Conservation (phyloP, 371 early-diverging fungal species). For the Entomophthora muscae region DNA sequence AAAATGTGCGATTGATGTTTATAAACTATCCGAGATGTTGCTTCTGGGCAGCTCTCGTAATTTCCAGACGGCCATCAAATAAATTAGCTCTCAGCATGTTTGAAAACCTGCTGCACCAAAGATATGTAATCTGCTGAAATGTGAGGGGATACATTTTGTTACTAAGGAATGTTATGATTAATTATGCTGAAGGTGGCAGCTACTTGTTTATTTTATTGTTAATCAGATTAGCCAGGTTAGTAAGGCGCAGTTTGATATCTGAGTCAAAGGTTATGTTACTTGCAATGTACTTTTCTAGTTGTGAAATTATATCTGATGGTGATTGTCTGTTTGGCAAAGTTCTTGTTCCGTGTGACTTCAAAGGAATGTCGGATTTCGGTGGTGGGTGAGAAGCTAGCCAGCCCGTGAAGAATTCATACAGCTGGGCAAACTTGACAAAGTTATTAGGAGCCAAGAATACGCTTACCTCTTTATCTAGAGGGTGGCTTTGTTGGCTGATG, state of each 20-base stretch:
- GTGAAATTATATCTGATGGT: background rate
- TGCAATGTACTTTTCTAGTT: background rate
- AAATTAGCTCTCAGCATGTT: too few species aligned
- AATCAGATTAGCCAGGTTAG: background rate
- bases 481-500: background rate
- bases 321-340: background rate
- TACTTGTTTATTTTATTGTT: background rate
- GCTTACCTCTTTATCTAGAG: background rate
- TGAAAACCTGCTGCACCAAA: too few species aligned
- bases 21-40: too few species aligned
- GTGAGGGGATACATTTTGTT: too few species aligned
- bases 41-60: too few species aligned
- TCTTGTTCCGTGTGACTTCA: background rate
- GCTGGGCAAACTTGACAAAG: background rate
- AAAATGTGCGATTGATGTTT: too few species aligned
- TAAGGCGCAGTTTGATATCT: background rate
- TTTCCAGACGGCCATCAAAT: too few species aligned
- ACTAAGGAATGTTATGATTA: too few species aligned
- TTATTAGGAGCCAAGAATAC: background rate
- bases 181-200: too few species aligned
- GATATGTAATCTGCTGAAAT: too few species aligned
- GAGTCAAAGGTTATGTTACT: background rate
- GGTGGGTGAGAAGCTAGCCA: background rate
- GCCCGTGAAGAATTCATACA: background rate
- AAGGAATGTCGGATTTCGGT: background rate